These are phyloP conservation scores for Orychophragmus violaceus DNA, from an alignment of 345 rosid species.

Conservation along the genomic window DNA sequence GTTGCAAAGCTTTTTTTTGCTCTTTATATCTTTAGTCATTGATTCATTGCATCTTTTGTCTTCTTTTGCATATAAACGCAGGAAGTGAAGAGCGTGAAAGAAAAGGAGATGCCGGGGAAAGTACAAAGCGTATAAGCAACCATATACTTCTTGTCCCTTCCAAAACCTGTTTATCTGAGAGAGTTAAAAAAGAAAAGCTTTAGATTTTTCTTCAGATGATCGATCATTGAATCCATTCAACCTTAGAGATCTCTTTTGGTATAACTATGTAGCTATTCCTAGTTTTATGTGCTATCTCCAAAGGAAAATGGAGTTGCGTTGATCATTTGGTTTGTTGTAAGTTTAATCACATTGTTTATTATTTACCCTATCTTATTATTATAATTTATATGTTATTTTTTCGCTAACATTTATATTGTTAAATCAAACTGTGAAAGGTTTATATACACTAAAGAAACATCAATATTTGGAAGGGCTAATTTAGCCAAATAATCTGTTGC, in stretches of 20 bases:
- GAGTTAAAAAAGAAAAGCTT: not conserved
- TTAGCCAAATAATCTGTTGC: too few species aligned
- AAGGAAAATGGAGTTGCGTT: slow-evolving; percentile 2
- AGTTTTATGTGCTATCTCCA: slow-evolving; percentile 12
- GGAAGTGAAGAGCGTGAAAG: slow-evolving; percentile 15
- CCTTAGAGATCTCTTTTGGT: slow-evolving; percentile 4
- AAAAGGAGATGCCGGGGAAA: slow-evolving; percentile 29
- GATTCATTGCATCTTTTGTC: not conserved
- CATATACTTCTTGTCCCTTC: not conserved
- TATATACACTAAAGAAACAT: too few species aligned
- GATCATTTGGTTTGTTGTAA: slow-evolving; percentile 20
- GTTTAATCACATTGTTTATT: slow-evolving; percentile 7
- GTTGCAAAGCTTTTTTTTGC: slow-evolving; percentile 3
- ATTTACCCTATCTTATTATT: not conserved
- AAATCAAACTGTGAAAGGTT: too few species aligned
- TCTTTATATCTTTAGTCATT: not conserved
- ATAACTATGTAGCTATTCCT: not conserved
- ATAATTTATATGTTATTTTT: not conserved
- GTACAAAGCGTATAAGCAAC: slow-evolving; percentile 24
- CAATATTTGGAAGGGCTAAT: too few species aligned
- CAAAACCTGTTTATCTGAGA: slow-evolving; percentile 2
- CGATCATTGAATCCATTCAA: slow-evolving; percentile 9
- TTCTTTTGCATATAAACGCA: not conserved
- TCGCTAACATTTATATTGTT: too few species aligned
- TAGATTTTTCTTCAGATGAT: slow-evolving; percentile 12